Base-by-base conservation (phyloP, 2,329 filamentous ascomycete genomes). In the Pseudopithomyces maydicus region DNA sequence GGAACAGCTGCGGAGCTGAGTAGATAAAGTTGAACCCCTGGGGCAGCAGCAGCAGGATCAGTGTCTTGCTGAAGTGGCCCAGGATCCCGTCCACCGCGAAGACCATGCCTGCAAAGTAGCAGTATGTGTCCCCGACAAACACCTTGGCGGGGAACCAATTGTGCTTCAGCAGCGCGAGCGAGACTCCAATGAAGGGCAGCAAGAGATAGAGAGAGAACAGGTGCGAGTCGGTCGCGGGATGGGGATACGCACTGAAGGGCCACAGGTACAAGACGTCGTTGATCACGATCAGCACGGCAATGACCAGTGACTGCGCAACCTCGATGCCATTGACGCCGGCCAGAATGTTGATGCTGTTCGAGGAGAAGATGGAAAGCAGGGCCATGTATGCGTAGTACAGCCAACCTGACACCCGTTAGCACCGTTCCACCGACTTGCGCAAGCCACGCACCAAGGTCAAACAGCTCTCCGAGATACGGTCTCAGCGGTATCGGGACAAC, bases 331-430 rank as follows among this genome's bases (percentile, higher is more conserved):
- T 99, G 77, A 99, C 91, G n/a, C 95, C 95, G 0, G 95, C 95
- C n/a, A 99, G 82, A 79, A 99, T 99, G 81, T 99, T 99, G 85
- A 99, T 99, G 77, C 92, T 92, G 80, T 99, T 98, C 6, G 95
- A 93, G 66, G 92, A 96, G 81, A 99, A 99, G 76, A 99, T 99
- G 73, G 94, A 91, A 65, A 99, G 85, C 55, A 90, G 89, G 51
- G 92, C 91, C 95, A 99, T 99, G 83, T 98, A 99, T 71, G 89
- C 80, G 79, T 99, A 99, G 84, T 99, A 99, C 57, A 82, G 66
- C 69, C 75, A 80, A 52, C 81, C 77, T 79, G 52, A n/a, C 20
- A 50, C 15, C 33, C 33, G 52, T 73, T 55, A 73, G 64, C 53
- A 50, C 14, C 22, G 54, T 59, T 51, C 48, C 32, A 42, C 29